Conservation (phyloP, 805 yeast genomes). For the Candida maltosa region DNA sequence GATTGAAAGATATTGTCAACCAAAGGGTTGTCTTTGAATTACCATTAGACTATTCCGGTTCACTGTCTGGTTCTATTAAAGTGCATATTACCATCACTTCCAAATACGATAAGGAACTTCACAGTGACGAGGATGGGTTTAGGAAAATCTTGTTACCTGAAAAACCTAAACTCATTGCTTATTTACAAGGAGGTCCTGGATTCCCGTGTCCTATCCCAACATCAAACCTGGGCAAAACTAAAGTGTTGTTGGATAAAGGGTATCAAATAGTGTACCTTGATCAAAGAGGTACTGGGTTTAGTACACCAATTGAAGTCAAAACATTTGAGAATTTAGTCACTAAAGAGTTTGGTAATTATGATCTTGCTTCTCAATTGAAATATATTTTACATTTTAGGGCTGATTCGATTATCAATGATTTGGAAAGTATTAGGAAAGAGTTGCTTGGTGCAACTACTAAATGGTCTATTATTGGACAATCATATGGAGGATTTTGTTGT, state of each 20-base stretch:
- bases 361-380: constrained; percentile 26
- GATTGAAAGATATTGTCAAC: constrained; percentile 16
- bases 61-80: constrained; percentile 9
- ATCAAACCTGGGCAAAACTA: constrained; percentile 31
- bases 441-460: constrained; percentile 30
- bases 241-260: constrained; percentile 37
- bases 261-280: constrained; percentile 47
- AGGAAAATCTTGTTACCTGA: constrained; percentile 19
- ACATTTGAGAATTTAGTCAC: constrained; percentile 18
- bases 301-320: constrained; percentile 41
- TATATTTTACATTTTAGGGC: constrained; percentile 49
- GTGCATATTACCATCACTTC: constrained; percentile 34
- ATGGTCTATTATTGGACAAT: constrained; percentile 56
- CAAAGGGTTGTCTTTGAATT: constrained; percentile 19
- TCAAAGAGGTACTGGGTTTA: constrained; percentile 62
- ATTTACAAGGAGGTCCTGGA: constrained; percentile 57
- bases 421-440: constrained; percentile 41
- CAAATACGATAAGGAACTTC: constrained; percentile 16
- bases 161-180: constrained; percentile 35
- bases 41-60: constrained; percentile 17
- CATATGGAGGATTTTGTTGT: constrained; percentile 53
- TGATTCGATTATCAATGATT: constrained; percentile 49
- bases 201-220: constrained; percentile 41
- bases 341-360: constrained; percentile 6
- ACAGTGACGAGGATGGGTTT: constrained; percentile 7